These are phyloP conservation scores for Epichloe coenophiala DNA, from an alignment of 2,329 filamentous ascomycete species.

Conservation along the genomic window DNA sequence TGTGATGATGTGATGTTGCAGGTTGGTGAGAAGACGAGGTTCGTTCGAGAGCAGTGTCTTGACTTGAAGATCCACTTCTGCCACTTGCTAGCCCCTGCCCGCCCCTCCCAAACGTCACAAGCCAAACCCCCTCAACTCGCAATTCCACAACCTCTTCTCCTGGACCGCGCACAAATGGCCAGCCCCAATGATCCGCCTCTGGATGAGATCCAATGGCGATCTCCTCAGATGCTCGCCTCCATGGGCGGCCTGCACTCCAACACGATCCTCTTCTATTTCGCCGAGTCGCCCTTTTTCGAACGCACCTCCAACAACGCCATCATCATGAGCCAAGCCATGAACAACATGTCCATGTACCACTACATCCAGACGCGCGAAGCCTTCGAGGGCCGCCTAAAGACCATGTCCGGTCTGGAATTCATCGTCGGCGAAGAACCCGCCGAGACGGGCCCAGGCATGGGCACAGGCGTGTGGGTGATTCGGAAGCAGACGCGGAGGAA, in stretches of 20 bases:
- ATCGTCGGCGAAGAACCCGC: slow-evolving; percentile 52
- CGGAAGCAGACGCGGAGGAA: slow-evolving; percentile 53
- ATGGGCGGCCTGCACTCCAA: slow-evolving; percentile 52
- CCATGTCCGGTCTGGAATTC: slow-evolving; percentile 55
- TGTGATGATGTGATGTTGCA: too few species aligned
- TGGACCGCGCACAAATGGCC: slow-evolving; percentile 21
- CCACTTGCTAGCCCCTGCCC: background rate
- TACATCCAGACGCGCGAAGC: slow-evolving; percentile 46
- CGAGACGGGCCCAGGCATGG: slow-evolving; percentile 49
- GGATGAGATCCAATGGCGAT: slow-evolving; percentile 56
- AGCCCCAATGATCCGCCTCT: slow-evolving; percentile 37
- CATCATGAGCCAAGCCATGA: slow-evolving; percentile 47
- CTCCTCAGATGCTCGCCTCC: slow-evolving; percentile 32
- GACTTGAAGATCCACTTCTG: too few species aligned
- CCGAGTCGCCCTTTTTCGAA: slow-evolving; percentile 55
- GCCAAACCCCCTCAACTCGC: background rate
- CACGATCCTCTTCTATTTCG: slow-evolving; percentile 54
- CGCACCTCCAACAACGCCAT: slow-evolving; percentile 54
- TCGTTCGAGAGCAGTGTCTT: background rate
- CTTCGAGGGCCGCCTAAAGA: slow-evolving; percentile 48
- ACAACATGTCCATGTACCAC: slow-evolving; percentile 43
- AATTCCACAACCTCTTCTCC: background rate
- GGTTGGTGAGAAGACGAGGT: background rate
- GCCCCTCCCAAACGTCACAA: background rate
- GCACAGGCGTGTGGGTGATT: slow-evolving; percentile 57